Evolutionary conservation across 306 rosid species (phyloP), one percentile per base, ranked within the genome.

Genomic region (Gastrolobium bilobum): DNA sequence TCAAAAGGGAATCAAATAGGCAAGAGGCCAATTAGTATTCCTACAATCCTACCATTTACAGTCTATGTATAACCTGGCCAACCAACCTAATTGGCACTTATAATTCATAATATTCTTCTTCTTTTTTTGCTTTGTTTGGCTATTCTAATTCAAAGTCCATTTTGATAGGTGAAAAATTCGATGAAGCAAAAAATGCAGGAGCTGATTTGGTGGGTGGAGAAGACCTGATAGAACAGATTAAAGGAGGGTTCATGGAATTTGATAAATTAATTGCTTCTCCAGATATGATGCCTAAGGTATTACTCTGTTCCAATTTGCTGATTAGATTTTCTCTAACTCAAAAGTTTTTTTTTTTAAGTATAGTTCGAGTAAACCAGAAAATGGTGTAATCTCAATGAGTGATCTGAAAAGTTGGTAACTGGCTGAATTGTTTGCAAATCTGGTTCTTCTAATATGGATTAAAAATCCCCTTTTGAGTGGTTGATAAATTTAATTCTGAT

Each of bases 131-230:
- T 20, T 74, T 68, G 26, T 68, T 57, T 76, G 64, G 50, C 62
- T 73, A 14, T 50, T 79, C 77, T 81, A 79, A 73, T 61, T 48
- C 39, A n/a, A 26, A 52, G 43, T 33, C 70, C 43, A 40, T 70
- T 77, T 71, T 79, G 79, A 58, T 73, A 96, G 99, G 99, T 80
- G 99, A 96, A 79, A 90, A 73, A 79, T 91, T 96, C 37, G 99
- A 96, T 40, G 99, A 96, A 86, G 99, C 99, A 5, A 96, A 96
- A 86, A 88, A 68, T 71, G 98, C 98, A 1, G 99, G 99, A 85
- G 99, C 99, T 42, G 99, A 96, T 90, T 79, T 96, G 87, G 98
- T 96, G 51, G 99, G 99, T 76, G 99, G 99, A 76, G 99, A 96
- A 74, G 99, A 96, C 86, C 86, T 93, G 91, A 96, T 96, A 85